phyloP scores from a whole-genome alignment of 1,284 basidiomycete genomes.

The Ceratobasidium sp. region DNA sequence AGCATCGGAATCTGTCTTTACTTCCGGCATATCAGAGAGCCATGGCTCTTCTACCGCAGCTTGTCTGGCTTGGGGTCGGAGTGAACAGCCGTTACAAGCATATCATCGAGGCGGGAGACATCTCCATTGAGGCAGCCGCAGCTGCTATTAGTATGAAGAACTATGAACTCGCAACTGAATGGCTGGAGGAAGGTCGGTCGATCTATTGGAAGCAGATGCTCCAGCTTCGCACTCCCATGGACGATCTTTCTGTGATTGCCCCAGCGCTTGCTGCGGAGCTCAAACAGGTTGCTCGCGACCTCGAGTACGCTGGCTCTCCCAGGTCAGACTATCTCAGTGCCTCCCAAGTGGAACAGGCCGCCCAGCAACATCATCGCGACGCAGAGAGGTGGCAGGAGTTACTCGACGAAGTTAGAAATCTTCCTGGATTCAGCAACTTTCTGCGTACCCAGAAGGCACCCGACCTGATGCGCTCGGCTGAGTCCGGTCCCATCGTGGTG shows the following conservation, averaged over 20 bases:
- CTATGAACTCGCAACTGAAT: background rate
- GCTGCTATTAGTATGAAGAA: background rate
- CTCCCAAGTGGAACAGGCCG: background rate
- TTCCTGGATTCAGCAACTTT: background rate
- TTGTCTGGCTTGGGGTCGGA: background rate
- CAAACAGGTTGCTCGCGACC: background rate
- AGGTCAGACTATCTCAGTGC: background rate
- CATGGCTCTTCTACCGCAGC: background rate
- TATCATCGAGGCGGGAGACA: background rate
- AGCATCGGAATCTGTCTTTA: background rate
- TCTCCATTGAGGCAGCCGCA: background rate
- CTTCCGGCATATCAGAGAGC: background rate
- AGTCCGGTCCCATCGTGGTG: background rate
- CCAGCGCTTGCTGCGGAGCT: background rate
- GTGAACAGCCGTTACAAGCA: background rate
- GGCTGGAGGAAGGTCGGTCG: background rate
- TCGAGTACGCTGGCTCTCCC: background rate
- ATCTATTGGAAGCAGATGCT: background rate
- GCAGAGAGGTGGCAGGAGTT: background rate
- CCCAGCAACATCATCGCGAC: background rate
- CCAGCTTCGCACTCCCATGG: background rate
- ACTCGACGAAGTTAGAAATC: background rate
- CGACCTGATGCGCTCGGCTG: background rate
- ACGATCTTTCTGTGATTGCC: background rate
- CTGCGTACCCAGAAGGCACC: background rate